Evolutionary conservation across 371 early-diverging fungal genomes (phyloP), one percentile per base, ranked within the genome.

Genomic region (Mortierella polycephala): DNA sequence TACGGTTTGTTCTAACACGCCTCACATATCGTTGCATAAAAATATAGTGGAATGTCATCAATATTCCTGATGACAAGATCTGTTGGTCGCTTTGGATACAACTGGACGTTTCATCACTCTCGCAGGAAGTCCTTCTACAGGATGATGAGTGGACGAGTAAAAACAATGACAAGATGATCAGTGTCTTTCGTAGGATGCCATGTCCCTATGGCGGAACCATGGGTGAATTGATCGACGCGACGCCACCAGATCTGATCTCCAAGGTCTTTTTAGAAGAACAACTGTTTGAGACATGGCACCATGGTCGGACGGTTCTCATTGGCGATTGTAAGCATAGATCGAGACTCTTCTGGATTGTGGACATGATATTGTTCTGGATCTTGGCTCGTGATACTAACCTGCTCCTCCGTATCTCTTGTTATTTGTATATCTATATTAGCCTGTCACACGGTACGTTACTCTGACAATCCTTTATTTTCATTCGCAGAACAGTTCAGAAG

Each of bases 11-110:
- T 30, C 30, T 30, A 30, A 30, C 30, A 30, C 30, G 30, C 4
- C 30, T 30, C 30, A 2, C 18, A 18, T 13, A 23, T 39, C 2
- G 18, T 53, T 53, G 23, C 53, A 37, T 54, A 14, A 47, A 16
- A 18, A 8, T 20, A 14, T 40, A 67, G 67, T 67, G 60, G 60
- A 37, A 55, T 20, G 52, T 52, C 0, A 42, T 67, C 42, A 67
- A 67, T 20, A 53, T 67, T 39, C 67, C 67, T 18, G 67, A 67
- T 16, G 58, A 67, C 40, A 60, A 60, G 41, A 67, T 67, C 18
- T 67, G 67, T 45, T 67, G 67, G 67, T 30, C 60, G 41, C 9
- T 60, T 10, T 67, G 67, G 67, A 60, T 53, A n/a, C 58, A 53
- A n/a, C 21, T 67, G 18, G 67, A 67, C 46, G 9, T n/a, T 45